Conservation (phyloP, 2,329 filamentous ascomycete species). For the Myrmaecium sp. region DNA sequence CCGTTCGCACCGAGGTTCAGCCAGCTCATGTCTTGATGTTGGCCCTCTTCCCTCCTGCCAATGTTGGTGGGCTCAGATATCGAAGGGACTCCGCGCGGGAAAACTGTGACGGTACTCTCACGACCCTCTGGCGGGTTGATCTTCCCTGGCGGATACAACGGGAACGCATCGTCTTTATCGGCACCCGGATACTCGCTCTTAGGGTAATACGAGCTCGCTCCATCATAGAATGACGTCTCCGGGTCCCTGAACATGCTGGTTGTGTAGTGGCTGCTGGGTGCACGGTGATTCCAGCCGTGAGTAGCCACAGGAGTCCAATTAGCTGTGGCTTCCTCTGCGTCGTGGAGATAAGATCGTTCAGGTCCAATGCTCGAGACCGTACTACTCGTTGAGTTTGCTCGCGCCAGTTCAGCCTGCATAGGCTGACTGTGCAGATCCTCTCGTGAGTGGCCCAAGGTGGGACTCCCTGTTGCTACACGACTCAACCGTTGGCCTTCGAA, state of each 20-base stretch:
- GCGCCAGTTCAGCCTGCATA: conserved; percentile 21
- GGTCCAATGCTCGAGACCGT: conserved; percentile 11
- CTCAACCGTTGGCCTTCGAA: conserved; percentile 45
- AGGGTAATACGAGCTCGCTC: conserved; percentile 17
- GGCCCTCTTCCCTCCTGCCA: conserved; percentile 9
- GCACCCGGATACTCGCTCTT: conserved; percentile 30
- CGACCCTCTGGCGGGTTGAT: conserved; percentile 20
- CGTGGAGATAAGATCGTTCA: conserved; percentile 11
- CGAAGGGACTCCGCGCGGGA: conserved; percentile 17
- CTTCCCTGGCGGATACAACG: conserved; percentile 7
- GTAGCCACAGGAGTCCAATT: conserved; percentile 19
- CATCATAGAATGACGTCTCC: conserved; percentile 30
- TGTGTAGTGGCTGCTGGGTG: conserved; percentile 28
- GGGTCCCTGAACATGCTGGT: conserved; percentile 32
- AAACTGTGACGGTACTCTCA: conserved; percentile 32
- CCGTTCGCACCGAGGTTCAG: conserved; percentile 52
- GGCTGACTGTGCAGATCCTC: conserved; percentile 20
- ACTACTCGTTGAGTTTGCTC: conserved; percentile 20
- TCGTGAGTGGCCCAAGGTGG: conserved; percentile 45
- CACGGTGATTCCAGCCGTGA: conserved; percentile 13
- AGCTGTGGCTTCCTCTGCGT: conserved; percentile 15
- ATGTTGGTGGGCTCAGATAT: conserved; percentile 3
- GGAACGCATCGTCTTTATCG: conserved; percentile 8
- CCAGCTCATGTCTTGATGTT: conserved; percentile 58
- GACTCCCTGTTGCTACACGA: conserved; percentile 51